Evolutionary conservation across 352 stramenopile species (phyloP), one percentile per base, ranked within the genome.

Genomic region (Phytophthora europaea): DNA sequence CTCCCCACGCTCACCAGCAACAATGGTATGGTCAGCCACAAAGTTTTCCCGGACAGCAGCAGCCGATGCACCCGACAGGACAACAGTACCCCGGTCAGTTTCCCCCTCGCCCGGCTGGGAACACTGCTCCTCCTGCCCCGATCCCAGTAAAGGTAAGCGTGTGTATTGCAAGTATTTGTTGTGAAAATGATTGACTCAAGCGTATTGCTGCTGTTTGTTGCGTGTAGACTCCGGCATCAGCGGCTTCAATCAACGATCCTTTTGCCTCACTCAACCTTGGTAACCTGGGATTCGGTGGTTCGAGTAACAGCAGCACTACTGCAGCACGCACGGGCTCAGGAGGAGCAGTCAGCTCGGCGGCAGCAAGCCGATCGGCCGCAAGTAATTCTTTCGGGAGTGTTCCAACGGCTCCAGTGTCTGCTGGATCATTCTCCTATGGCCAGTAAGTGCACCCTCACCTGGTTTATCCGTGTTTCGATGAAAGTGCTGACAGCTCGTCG

Each of bases 241-340:
- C 65, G n/a, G 40, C 83, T 43, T 77, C 82, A 7, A 70, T 92
- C 51, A 91, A 87, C 43, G 89, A 95, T 61, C 89, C 85, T 16
- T 95, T 95, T 57, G 85, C 89, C 7, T 83, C 89, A 4, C 79
- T 95, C 1, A 90, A 82, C 57, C 79, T 94, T 16, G 80, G 81
- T 28, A 82, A 68, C 15, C 78, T 93, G 18, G 85, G 84, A 43
- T 75, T 91, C 33, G 73, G 73, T 31, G 79, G 70, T 33, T 70
- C 61, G 15, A 72, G 43, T 38, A 66, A 63, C 23, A 65, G 63
- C 48, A 71, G 66, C 58, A 36, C 74, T 18, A 68, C 45, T 45
- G 45, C 56, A 22, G 52, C 68, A 28, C 63, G 67, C 12, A 78
- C 72, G 61, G 50, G 62, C 38, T 78, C 72, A 23, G 72, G 72